Percentiles rank a stretch among this genome's conserved stretches.
phyloP scores from a whole-genome alignment of 2,329 filamentous ascomycete genomes.

The Colletotrichum tanaceti region DNA sequence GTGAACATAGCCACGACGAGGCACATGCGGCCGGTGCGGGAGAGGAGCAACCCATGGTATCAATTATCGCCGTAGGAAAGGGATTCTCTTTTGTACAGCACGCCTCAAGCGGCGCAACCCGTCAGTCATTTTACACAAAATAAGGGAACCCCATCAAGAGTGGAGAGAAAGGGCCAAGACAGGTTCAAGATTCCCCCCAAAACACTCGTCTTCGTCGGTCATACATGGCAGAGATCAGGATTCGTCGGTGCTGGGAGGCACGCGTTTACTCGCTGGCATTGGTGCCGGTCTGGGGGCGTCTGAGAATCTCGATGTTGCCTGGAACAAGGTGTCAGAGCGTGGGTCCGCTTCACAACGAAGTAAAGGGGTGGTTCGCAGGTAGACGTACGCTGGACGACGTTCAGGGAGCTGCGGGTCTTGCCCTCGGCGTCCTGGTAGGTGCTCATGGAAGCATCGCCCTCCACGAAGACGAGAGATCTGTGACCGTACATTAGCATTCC shows the following conservation, averaged over 20 bases:
- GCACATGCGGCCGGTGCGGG: neutral
- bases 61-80: conserved; percentile 29
- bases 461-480: conserved; percentile 83
- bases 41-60: conserved; percentile 33
- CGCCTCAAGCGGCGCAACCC: conserved; percentile 15
- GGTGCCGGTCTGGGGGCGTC: conserved; percentile 51
- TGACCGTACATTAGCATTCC: conserved; percentile 21
- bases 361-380: conserved; percentile 1
- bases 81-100: conserved; percentile 33
- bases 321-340: conserved; percentile 39
- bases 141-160: conserved; percentile 23
- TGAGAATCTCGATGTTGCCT: conserved; percentile 61
- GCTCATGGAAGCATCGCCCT: conserved; percentile 81
- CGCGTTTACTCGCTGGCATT: conserved; percentile 38
- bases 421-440: conserved; percentile 77
- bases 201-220: conserved; percentile 17
- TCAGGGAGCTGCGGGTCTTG: conserved; percentile 72
- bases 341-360: neutral
- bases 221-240: conserved; percentile 10
- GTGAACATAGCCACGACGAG: neutral
- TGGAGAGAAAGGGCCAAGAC: conserved; percentile 20
- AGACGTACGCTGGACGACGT: conserved; percentile 81
- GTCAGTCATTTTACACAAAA: conserved; percentile 29
- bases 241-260: neutral
- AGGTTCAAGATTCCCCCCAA: conserved; percentile 20